Base-by-base conservation (phyloP, 2,329 filamentous ascomycete genomes). In the Fusarium fujikuroi region DNA sequence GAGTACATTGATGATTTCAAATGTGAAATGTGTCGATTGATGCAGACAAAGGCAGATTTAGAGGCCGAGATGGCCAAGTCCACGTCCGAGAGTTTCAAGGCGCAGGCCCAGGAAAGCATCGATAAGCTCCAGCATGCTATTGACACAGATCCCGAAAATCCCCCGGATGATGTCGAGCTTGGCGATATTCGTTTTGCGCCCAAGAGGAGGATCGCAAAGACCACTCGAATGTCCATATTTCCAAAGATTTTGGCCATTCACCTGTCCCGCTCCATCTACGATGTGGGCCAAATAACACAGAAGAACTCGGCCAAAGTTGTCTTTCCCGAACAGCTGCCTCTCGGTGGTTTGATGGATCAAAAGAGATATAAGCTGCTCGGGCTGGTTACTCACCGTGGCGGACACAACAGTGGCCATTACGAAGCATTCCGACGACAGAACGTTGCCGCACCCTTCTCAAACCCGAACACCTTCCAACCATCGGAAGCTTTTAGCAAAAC, bases 1-100 rank as follows among this genome's bases (percentile, higher is more conserved):
- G 96, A 99, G 81, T 92, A 95, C 80, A 98, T 99, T 74, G 95
- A 98, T 72, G 96, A 97, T 80, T 99, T 97, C 86, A 95, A 93
- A 76, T 99, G 96, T 84, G 96, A 98, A 77, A 93, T 91, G 83
- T 99, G 96, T 79, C 91, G 95, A 28, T 86, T 99, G n/a, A 83
- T 93, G 47, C 93, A 97, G 80, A 95, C 95, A 8, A 84, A 93
- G 60, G 85, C 90, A 36, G 82, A 87, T 57, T 89, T 94, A 72
- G 85, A 89, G 70, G 84, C 86, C 11, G 90, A 94, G 71, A 80
- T 92, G 39, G 82, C 84, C 39, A 88, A 84, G 62, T 86, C 88
- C 7, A 86, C 81, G 28, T 88, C 89, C 1, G 85, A 88, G 9
- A 80, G 80, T 25, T 89, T 88, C 72, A 88, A 84, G 75, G 80